Percentiles rank a stretch among this genome's conserved stretches.
phyloP scores from a whole-genome alignment of 495 filamentous ascomycete genomes.

The Aspergillus nanangensis region DNA sequence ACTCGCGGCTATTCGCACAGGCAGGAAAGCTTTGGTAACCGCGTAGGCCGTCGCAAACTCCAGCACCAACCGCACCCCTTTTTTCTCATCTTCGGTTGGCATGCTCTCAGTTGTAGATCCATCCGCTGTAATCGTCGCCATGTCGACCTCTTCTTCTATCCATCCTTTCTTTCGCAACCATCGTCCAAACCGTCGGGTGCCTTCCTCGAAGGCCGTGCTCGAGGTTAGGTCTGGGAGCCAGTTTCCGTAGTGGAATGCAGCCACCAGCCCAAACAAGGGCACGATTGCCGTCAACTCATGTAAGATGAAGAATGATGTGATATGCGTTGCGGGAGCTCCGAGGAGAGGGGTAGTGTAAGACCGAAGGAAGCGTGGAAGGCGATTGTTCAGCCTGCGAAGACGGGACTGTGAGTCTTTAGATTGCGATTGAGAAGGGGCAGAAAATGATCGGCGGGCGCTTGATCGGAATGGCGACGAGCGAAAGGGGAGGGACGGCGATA shows the following conservation, averaged over 20 bases:
- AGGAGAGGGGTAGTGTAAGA: conserved; percentile 63
- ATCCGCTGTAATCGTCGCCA: conserved; percentile 23
- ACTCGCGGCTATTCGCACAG: conserved; percentile 68
- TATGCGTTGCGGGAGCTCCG: conserved; percentile 72
- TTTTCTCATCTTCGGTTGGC: conserved; percentile 8
- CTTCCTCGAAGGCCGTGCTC: conserved; percentile 48
- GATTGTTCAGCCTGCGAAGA: conserved; percentile 55
- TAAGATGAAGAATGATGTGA: conserved; percentile 81
- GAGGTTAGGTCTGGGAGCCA: conserved; percentile 55
- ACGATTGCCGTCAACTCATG: conserved; percentile 88
- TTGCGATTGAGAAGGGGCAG: conserved; percentile 23
- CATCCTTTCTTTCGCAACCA: conserved; percentile 60
- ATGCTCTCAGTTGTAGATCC: conserved; percentile 8
- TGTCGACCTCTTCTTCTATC: conserved; percentile 44
- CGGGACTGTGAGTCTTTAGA: conserved; percentile 38
- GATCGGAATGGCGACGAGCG: conserved; percentile 9
- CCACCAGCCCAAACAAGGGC: conserved; percentile 71
- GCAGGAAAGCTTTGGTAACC: conserved; percentile 78
- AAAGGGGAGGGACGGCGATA: conserved; percentile 13
- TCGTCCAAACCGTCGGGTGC: conserved; percentile 50
- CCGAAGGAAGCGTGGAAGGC: conserved; percentile 56
- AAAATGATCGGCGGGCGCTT: conserved; percentile 15
- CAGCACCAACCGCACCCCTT: conserved; percentile 51
- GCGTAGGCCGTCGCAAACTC: conserved; percentile 85
- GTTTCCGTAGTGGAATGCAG: conserved; percentile 68